Percentiles rank a stretch among this genome's conserved stretches.
phyloP scores from a whole-genome alignment of 2,329 filamentous ascomycete genomes.

The Fusarium sambucinum region DNA sequence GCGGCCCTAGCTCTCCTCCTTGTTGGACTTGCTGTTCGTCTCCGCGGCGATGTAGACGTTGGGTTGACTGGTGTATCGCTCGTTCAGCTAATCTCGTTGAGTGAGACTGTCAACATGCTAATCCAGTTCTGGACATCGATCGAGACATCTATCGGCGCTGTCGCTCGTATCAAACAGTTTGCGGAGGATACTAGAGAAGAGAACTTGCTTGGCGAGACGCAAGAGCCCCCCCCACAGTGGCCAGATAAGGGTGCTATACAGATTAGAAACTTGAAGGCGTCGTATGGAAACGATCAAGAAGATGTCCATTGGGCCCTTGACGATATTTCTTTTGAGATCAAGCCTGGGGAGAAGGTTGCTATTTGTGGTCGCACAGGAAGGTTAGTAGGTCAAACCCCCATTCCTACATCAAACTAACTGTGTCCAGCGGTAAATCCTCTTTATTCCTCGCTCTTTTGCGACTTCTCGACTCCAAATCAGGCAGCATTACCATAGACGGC shows the following conservation, averaged over 20 bases:
- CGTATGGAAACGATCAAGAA: conserved; percentile 38
- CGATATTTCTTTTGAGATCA: conserved; percentile 41
- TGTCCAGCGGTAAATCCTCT: conserved; percentile 63
- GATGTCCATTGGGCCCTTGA: conserved; percentile 38
- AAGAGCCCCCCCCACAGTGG: conserved; percentile 47
- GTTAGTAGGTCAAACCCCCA: conserved; percentile 15
- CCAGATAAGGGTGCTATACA: conserved; percentile 48
- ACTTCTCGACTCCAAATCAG: conserved; percentile 57
- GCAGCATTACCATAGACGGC: conserved; percentile 59
- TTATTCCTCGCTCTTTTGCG: conserved; percentile 62
- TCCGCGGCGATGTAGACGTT: conserved; percentile 45
- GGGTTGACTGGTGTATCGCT: conserved; percentile 53
- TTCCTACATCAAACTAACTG: neutral
- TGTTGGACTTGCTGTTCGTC: conserved; percentile 59
- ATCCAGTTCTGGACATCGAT: conserved; percentile 55
- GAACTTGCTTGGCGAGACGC: conserved; percentile 37
- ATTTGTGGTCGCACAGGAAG: conserved; percentile 65
- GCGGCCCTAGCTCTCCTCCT: conserved; percentile 61
- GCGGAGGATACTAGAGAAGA: conserved; percentile 47
- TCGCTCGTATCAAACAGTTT: conserved; percentile 53
- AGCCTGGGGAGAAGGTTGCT: conserved; percentile 61
- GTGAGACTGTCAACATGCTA: conserved; percentile 52
- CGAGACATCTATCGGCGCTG: conserved; percentile 54
- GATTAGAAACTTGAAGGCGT: conserved; percentile 47
- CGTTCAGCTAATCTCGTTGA: conserved; percentile 51